phyloP scores from a whole-genome alignment of 140 eudicot species.

The Cichorium intybus region DNA sequence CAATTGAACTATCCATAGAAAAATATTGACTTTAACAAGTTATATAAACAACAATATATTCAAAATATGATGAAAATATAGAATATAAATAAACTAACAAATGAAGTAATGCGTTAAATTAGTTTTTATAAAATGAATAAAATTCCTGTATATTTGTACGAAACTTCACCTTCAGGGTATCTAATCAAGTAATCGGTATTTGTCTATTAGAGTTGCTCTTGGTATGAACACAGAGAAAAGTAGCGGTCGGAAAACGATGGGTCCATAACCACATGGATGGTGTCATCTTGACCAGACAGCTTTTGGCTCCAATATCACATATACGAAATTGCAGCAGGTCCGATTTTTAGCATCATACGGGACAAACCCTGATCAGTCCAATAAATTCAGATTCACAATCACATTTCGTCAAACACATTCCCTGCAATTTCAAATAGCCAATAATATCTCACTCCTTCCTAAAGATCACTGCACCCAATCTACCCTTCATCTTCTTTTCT shows the following conservation, averaged over 20 bases:
- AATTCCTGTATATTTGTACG: too few species aligned
- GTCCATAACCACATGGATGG: conserved; percentile 30
- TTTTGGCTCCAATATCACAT: conserved; percentile 40
- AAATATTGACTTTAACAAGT: too few species aligned
- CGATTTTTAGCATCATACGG: conserved; percentile 12
- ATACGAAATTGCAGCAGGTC: conserved; percentile 15
- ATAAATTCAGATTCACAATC: not conserved
- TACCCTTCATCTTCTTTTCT: not conserved
- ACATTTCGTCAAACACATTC: conserved; percentile 37
- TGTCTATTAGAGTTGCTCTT: too few species aligned
- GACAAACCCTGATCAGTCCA: conserved; percentile 11
- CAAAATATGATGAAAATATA: too few species aligned
- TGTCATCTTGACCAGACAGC: conserved; percentile 8
- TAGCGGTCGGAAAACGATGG: conserved; percentile 7
- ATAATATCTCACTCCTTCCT: conserved; percentile 12
- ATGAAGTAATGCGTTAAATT: too few species aligned
- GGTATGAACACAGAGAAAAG: conserved; percentile 11
- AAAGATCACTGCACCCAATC: not conserved
- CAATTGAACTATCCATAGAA: too few species aligned
- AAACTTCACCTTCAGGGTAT: too few species aligned
- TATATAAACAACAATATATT: too few species aligned
- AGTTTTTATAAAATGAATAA: too few species aligned
- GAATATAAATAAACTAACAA: too few species aligned
- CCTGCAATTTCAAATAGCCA: conserved; percentile 5
- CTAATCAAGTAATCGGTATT: too few species aligned